A percentile compares a stretch with the other conserved stretches of the same genome.
Conservation (phyloP, 2,329 filamentous ascomycete genomes). For the Aspergillus transmontanensis region DNA sequence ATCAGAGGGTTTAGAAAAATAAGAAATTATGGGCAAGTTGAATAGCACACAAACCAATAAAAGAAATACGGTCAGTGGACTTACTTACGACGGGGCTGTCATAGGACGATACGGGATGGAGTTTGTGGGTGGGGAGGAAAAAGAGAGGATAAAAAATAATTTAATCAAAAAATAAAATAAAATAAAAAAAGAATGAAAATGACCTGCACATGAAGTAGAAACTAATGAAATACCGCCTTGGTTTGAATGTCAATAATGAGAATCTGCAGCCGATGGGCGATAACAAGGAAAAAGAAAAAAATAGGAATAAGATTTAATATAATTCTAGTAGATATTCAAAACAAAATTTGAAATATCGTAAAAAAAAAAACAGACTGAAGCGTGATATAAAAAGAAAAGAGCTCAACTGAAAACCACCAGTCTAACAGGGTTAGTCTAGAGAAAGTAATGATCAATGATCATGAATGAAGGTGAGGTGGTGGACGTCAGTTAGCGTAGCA, state of each 20-base stretch:
- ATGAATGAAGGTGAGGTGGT: neutral
- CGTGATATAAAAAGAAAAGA: neutral
- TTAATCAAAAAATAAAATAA: neutral
- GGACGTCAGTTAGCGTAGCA: slow-evolving; percentile 7
- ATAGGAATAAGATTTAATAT: neutral
- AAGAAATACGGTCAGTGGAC: slow-evolving; percentile 5
- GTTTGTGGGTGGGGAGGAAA: slow-evolving; percentile 1
- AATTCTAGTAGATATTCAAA: neutral
- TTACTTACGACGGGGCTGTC: neutral
- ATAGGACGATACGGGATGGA: neutral
- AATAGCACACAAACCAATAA: slow-evolving; percentile 3
- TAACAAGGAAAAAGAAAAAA: neutral
- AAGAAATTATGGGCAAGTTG: neutral
- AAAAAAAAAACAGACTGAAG: neutral
- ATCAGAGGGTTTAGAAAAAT: neutral
- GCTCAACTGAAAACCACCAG: neutral
- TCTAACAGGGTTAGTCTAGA: neutral
- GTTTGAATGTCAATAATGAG: neutral
- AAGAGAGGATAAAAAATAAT: neutral
- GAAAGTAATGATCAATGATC: neutral
- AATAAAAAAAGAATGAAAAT: neutral
- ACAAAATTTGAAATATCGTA: neutral
- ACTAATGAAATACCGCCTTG: neutral
- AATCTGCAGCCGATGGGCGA: neutral
- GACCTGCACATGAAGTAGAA: slow-evolving; percentile 2